These are phyloP conservation scores for Tetrahymena thermophila DNA, from an alignment of 73 alveolate genomes.

Conservation along the genomic window DNA sequence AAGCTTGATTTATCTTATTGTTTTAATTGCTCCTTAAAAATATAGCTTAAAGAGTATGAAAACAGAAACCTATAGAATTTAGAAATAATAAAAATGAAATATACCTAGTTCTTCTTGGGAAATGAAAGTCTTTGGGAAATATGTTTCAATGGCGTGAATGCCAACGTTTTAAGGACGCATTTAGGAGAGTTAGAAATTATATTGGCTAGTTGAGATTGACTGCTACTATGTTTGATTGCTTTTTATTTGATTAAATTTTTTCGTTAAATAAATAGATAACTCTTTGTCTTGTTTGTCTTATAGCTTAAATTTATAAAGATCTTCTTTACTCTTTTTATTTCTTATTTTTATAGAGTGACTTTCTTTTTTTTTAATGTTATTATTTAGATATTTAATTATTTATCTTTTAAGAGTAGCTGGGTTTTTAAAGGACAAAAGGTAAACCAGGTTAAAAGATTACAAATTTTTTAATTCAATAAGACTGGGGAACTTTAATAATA, in stretches of 20 bases:
- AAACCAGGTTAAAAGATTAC: background rate
- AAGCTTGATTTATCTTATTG: background rate
- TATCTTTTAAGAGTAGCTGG: background rate
- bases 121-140: constrained; percentile 93
- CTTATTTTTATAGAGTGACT: background rate
- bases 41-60: background rate
- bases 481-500: background rate
- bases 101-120: constrained; percentile 76
- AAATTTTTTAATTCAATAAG: too few species aligned
- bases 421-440: background rate
- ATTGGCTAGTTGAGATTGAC: background rate
- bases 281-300: background rate
- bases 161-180: constrained; percentile 66
- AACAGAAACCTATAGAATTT: background rate
- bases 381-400: background rate
- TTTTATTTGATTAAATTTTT: background rate
- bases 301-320: background rate
- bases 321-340: background rate
- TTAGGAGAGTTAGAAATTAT: background rate
- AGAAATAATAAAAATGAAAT: background rate
- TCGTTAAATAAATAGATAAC: background rate
- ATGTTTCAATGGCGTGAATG: constrained; percentile 80
- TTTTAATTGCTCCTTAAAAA: too few species aligned
- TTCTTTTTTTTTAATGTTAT: background rate
- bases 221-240: background rate